Evolutionary conservation across 2,329 filamentous ascomycete genomes (phyloP).

Genomic region (Dactylellina sp.): DNA sequence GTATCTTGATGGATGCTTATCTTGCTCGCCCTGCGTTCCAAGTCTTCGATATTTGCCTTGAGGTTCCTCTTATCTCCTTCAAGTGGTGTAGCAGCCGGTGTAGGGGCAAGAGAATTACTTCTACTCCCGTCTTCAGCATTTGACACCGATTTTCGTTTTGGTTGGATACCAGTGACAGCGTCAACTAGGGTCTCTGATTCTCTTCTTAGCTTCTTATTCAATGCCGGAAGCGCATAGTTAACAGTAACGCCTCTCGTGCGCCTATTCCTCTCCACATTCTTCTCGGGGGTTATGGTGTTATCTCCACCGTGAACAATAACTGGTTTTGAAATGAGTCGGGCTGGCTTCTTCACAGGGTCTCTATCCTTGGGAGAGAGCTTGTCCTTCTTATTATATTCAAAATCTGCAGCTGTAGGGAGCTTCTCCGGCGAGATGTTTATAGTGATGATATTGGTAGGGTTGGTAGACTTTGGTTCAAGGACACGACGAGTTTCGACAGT

Average conservation of each 20-base stretch:
- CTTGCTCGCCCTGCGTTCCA: constrained; percentile 39
- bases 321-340: constrained; percentile 47
- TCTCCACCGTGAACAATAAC: constrained; percentile 44
- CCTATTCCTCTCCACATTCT: constrained; percentile 69
- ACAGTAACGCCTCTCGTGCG: constrained; percentile 74
- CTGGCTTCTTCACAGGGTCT: constrained; percentile 51
- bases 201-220: constrained; percentile 84
- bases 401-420: constrained; percentile 51
- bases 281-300: constrained; percentile 66
- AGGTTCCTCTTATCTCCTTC: constrained; percentile 14
- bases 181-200: constrained; percentile 81
- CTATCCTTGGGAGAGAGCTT: constrained; percentile 51
- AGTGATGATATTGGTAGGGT: constrained; percentile 34
- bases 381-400: constrained; percentile 58
- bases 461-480: constrained; percentile 49
- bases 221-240: constrained; percentile 84
- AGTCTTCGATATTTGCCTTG: constrained; percentile 35
- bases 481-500: constrained; percentile 67
- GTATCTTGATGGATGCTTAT: constrained; percentile 50
- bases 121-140: constrained; percentile 65
- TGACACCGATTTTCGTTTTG: constrained; percentile 16
- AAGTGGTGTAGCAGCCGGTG: constrained; percentile 43
- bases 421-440: constrained; percentile 40
- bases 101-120: constrained; percentile 28
- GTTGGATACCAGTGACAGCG: constrained; percentile 71